These are phyloP conservation scores for Cercis canadensis DNA, from an alignment of 306 rosid genomes.

Conservation along the genomic window DNA sequence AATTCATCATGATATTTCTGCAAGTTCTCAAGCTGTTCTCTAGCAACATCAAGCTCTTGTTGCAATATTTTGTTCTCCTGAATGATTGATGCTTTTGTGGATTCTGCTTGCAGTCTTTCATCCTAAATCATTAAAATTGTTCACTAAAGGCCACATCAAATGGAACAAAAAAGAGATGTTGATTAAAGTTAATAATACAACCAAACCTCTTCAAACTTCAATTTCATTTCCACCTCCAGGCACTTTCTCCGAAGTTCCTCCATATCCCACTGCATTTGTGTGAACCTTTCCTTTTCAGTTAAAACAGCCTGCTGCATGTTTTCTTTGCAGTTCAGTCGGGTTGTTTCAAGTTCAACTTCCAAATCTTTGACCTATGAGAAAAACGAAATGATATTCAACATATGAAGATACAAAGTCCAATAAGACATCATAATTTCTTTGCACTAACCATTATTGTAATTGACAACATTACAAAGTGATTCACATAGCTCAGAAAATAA, in stretches of 20 bases:
- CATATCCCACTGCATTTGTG: slow-evolving; percentile 93
- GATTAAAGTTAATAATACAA: slow-evolving; percentile 33
- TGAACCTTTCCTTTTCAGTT: slow-evolving; percentile 73
- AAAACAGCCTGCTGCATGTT: slow-evolving; percentile 79
- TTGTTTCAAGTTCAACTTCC: slow-evolving; percentile 93
- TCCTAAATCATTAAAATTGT: slow-evolving; percentile 63
- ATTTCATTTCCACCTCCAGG: slow-evolving; percentile 69
- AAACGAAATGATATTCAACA: slow-evolving; percentile 32
- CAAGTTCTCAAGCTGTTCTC: slow-evolving; percentile 68
- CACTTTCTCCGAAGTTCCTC: slow-evolving; percentile 77
- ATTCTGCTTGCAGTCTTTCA: slow-evolving; percentile 67
- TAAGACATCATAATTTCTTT: slow-evolving; percentile 10
- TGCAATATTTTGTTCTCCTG: slow-evolving; percentile 75
- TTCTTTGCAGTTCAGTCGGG: slow-evolving; percentile 67
- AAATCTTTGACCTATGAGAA: slow-evolving; percentile 78
- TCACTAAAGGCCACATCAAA: slow-evolving; percentile 31
- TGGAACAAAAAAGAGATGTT: slow-evolving; percentile 33
- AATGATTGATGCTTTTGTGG: slow-evolving; percentile 57
- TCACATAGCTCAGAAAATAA: slow-evolving; percentile 2
- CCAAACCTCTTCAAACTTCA: slow-evolving; percentile 74
- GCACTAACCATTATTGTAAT: slow-evolving; percentile 21
- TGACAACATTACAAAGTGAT: slow-evolving; percentile 1
- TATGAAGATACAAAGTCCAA: slow-evolving; percentile 16
- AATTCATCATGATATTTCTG: slow-evolving; percentile 73
- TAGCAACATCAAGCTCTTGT: slow-evolving; percentile 71